phyloP scores from a whole-genome alignment of 192 early-diverging fungal species.

The Backusella australiensis region DNA sequence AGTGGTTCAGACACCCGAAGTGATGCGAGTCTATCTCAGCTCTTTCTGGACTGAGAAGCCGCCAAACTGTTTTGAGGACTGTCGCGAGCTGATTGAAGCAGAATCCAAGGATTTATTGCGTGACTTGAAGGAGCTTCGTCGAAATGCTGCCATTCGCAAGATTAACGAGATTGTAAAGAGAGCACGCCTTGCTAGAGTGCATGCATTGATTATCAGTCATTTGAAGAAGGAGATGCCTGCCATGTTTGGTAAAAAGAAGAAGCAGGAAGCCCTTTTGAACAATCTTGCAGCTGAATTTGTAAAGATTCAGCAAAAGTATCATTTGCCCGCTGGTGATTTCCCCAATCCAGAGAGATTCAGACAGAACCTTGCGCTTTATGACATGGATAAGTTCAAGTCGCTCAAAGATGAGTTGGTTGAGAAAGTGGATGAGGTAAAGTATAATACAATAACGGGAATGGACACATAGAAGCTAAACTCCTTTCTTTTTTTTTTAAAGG shows the following conservation, averaged over 20 bases:
- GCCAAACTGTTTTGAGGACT: slow-evolving; percentile 64
- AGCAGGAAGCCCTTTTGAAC: slow-evolving; percentile 66
- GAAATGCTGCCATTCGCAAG: slow-evolving; percentile 74
- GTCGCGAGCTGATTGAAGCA: slow-evolving; percentile 55
- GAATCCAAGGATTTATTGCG: slow-evolving; percentile 73
- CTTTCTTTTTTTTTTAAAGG: slow-evolving; percentile 20
- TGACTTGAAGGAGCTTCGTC: slow-evolving; percentile 67
- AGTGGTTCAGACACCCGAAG: slow-evolving; percentile 80
- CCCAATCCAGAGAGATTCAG: slow-evolving; percentile 42
- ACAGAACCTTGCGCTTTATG: slow-evolving; percentile 37
- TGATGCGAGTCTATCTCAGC: slow-evolving; percentile 75
- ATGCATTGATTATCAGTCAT: slow-evolving; percentile 79
- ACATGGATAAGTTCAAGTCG: slow-evolving; percentile 50
- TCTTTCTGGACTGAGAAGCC: slow-evolving; percentile 75
- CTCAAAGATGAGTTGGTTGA: slow-evolving; percentile 43
- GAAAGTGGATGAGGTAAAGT: slow-evolving; percentile 41
- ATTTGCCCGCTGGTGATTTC: slow-evolving; percentile 55
- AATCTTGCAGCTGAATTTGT: slow-evolving; percentile 68
- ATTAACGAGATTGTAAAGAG: slow-evolving; percentile 88
- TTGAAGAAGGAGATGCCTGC: slow-evolving; percentile 74
- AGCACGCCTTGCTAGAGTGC: slow-evolving; percentile 66
- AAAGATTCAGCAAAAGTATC: slow-evolving; percentile 65
- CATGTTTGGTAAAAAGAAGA: slow-evolving; percentile 74
- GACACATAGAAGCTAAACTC: not conserved
- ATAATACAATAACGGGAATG: not conserved